These are phyloP conservation scores for Actinomucor elegans DNA, from an alignment of 371 early-diverging fungal species.

Conservation along the genomic window DNA sequence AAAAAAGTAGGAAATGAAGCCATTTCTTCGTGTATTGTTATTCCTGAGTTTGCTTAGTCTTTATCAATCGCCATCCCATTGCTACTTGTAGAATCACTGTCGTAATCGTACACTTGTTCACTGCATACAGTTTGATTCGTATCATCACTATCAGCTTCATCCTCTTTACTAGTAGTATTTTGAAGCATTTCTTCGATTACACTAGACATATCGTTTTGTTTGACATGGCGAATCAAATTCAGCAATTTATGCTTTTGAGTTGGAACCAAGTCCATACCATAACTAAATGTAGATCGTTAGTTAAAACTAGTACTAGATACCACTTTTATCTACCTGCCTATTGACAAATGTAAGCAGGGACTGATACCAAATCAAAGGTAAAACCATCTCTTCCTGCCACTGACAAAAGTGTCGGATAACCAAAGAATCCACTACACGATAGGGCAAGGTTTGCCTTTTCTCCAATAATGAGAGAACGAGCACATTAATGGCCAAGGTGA, in stretches of 20 bases:
- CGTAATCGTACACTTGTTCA: neutral
- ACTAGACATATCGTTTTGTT: neutral
- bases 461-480: slow-evolving; percentile 93
- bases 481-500: slow-evolving; percentile 85
- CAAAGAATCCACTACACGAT: slow-evolving; percentile 91
- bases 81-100: neutral
- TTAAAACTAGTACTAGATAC: neutral
- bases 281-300: neutral
- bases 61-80: slow-evolving; percentile 4
- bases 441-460: slow-evolving; percentile 96
- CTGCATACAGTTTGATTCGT: neutral
- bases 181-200: neutral
- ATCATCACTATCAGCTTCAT: neutral
- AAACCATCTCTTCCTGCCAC: slow-evolving; percentile 69
- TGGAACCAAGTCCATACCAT: slow-evolving; percentile 5
- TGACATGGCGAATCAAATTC: neutral
- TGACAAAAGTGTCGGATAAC: slow-evolving; percentile 84
- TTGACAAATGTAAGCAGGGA: slow-evolving; percentile 87
- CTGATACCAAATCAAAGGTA: slow-evolving; percentile 98
- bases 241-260: slow-evolving; percentile 1
- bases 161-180: neutral
- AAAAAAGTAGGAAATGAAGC: neutral
- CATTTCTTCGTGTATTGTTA: too few relatives aligned
- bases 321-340: slow-evolving; percentile 47
- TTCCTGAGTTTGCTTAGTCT: too few relatives aligned